These are phyloP conservation scores for button mushroom (Agaricus bisporus) DNA, from an alignment of 768 basidiomycete species.

Conservation along the genomic window DNA sequence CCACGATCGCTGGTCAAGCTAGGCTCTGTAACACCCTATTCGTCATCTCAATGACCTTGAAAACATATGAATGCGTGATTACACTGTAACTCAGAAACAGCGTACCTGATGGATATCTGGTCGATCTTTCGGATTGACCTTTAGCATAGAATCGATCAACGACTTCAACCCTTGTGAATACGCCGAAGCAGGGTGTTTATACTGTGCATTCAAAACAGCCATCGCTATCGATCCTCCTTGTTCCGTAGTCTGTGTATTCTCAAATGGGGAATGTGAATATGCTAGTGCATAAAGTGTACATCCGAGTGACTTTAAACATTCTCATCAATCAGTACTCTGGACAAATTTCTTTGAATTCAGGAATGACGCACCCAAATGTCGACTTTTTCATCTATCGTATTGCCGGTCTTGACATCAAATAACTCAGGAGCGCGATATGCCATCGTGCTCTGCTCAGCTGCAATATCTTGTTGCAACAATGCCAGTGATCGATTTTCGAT, in stretches of 20 bases:
- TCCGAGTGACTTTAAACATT: constrained; percentile 71
- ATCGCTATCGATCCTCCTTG: constrained; percentile 97
- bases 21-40: constrained; percentile 58
- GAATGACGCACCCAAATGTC: constrained; percentile 80
- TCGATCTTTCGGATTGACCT: constrained; percentile 73
- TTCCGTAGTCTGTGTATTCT: constrained; percentile 85
- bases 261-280: constrained; percentile 95
- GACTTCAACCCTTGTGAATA: constrained; percentile 81
- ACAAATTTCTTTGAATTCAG: background rate
- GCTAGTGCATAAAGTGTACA: constrained; percentile 94
- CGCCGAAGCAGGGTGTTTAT: constrained; percentile 80
- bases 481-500: constrained; percentile 85
- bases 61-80: background rate
- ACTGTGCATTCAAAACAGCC: constrained; percentile 93
- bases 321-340: background rate
- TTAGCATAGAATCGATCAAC: constrained; percentile 81
- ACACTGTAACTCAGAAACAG: background rate
- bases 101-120: constrained; percentile 82
- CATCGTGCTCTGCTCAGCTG: constrained; percentile 98
- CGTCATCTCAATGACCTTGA: constrained; percentile 61
- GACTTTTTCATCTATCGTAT: constrained; percentile 85
- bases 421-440: constrained; percentile 96
- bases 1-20: constrained; percentile 24
- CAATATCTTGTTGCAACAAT: constrained; percentile 89
- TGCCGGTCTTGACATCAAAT: constrained; percentile 94